A percentile compares a stretch with the other conserved stretches of the same genome.
phyloP scores from a whole-genome alignment of 202 grass and related monocot species.

The Panicum virgatum region DNA sequence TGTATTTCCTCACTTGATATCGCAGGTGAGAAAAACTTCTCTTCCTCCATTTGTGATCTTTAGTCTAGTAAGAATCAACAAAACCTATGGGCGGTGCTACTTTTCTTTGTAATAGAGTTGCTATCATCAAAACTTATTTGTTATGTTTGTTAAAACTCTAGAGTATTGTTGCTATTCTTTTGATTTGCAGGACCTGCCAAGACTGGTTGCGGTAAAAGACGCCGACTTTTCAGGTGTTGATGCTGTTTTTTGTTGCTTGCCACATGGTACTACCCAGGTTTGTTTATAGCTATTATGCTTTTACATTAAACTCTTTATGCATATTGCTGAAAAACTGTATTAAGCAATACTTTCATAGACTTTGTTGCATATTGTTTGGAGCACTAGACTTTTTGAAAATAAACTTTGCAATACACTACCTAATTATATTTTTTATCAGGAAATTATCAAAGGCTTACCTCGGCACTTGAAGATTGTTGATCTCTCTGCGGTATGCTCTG shows the following conservation, averaged over 20 bases:
- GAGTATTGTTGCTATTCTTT: constrained; percentile 26
- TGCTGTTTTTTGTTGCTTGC: constrained; percentile 99
- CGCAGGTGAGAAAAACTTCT: constrained; percentile 56
- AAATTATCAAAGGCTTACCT: constrained; percentile 90
- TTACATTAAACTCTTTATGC: constrained; percentile 6
- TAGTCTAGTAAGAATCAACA: neutral
- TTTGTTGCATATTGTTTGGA: neutral
- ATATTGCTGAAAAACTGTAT: constrained; percentile 13
- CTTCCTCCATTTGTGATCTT: constrained; percentile 5
- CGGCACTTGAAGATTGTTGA: constrained; percentile 84
- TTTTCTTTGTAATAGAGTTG: constrained; percentile 11
- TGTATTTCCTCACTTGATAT: constrained; percentile 93
- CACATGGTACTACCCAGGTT: constrained; percentile 98
- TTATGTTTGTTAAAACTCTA: neutral
- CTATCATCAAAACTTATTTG: neutral
- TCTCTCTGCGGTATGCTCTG: constrained; percentile 81
- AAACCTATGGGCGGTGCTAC: neutral
- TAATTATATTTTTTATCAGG: constrained; percentile 53
- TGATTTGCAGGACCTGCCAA: constrained; percentile 71
- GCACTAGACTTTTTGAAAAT: neutral
- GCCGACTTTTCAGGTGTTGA: constrained; percentile 86
- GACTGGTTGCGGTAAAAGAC: constrained; percentile 91
- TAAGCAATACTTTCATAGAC: neutral
- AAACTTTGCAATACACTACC: neutral
- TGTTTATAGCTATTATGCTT: constrained; percentile 27